Evolutionary conservation across 805 yeast species (phyloP).

Genomic region (Debaryomyces castellii): DNA sequence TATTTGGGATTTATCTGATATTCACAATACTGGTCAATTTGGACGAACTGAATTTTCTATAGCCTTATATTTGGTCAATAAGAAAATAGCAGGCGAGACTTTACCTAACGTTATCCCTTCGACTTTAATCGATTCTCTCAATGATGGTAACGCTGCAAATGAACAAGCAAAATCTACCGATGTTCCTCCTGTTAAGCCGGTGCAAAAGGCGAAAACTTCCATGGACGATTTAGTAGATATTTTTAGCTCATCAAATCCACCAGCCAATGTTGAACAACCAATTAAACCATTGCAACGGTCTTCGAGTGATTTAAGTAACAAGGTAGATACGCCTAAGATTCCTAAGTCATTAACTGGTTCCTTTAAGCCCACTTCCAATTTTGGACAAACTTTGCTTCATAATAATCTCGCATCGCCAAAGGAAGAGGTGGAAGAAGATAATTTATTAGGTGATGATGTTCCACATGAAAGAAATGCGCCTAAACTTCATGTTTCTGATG

Average conservation of each 20-base stretch:
- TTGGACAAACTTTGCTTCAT: conserved; percentile 70
- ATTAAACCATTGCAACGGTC: conserved; percentile 20
- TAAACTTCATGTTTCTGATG: conserved; percentile 24
- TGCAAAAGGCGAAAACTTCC: conserved; percentile 38
- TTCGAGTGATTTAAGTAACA: conserved; percentile 22
- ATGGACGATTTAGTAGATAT: conserved; percentile 65
- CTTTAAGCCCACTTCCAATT: conserved; percentile 80
- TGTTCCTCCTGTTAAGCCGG: conserved; percentile 6
- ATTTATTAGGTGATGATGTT: conserved; percentile 37
- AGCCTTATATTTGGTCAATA: conserved; percentile 91
- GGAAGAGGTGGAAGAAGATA: conserved; percentile 19
- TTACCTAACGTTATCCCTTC: conserved; percentile 80
- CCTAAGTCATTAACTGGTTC: conserved; percentile 34
- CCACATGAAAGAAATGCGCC: conserved; percentile 15
- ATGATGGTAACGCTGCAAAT: conserved; percentile 2
- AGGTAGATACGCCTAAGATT: conserved; percentile 23
- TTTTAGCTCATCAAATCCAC: conserved; percentile 30
- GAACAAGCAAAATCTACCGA: neutral
- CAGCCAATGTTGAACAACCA: conserved; percentile 14
- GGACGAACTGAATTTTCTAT: conserved; percentile 82
- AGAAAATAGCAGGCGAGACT: conserved; percentile 71
- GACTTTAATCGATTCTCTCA: conserved; percentile 45
- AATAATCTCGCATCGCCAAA: conserved; percentile 18
- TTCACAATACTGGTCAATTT: conserved; percentile 81
- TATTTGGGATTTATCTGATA: conserved; percentile 93